Conservation (phyloP, 768 basidiomycete genomes). For the Serendipita indica region DNA sequence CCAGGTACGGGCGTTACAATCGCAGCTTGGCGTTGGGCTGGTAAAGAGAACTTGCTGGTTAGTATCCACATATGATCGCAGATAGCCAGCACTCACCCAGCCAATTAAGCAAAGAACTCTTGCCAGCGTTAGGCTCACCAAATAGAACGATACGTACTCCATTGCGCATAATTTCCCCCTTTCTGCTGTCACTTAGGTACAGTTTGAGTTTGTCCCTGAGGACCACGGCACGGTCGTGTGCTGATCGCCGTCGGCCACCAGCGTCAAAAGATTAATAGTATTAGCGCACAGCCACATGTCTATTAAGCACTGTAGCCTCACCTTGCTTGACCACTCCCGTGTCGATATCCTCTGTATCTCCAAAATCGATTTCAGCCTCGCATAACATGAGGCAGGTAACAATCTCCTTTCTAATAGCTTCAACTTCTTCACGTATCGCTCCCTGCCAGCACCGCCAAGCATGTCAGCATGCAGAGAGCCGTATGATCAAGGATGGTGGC, state of each 20-base stretch:
- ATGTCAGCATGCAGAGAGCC: slow-evolving; percentile 11
- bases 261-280: background rate
- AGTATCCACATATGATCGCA: background rate
- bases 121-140: slow-evolving; percentile 89
- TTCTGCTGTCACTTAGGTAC: slow-evolving; percentile 53
- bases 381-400: slow-evolving; percentile 61
- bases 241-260: slow-evolving; percentile 24
- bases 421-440: slow-evolving; percentile 39
- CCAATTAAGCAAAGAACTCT: slow-evolving; percentile 76
- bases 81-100: slow-evolving; percentile 37
- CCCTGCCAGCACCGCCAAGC: too few relatives aligned
- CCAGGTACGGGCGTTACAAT: slow-evolving; percentile 81
- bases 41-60: background rate
- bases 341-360: slow-evolving; percentile 81
- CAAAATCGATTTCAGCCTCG: slow-evolving; percentile 88
- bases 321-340: slow-evolving; percentile 65
- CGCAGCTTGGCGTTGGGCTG: slow-evolving; percentile 76
- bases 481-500: background rate
- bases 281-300: background rate
- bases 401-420: slow-evolving; percentile 47
- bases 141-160: slow-evolving; percentile 79
- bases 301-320: slow-evolving; percentile 19
- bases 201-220: slow-evolving; percentile 38
- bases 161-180: slow-evolving; percentile 70
- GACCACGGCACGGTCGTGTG: slow-evolving; percentile 32